Evolutionary conservation across 768 basidiomycete genomes (phyloP), one percentile per base, ranked within the genome.

Genomic region (Kwoniella newhampshirensis): DNA sequence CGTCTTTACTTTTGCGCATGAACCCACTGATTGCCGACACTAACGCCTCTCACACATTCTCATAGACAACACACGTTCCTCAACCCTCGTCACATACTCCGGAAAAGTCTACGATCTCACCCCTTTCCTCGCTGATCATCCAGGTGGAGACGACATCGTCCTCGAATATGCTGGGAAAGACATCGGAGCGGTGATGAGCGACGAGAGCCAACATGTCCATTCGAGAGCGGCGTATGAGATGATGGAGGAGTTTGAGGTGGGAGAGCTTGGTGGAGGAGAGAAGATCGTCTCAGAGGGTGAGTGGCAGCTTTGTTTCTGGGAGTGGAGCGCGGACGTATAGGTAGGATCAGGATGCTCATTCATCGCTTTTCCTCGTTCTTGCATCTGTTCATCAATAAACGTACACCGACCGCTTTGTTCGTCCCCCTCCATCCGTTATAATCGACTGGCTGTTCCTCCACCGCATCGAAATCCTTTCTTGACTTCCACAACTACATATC

Each of bases 21-120:
- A 37, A 11, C 36, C 9, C 36, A 11, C n/a, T n/a, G n/a, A n/a
- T n/a, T n/a, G 12, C 42, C 21, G 42, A 44, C 12, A 12, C 15
- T 21, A 21, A 12, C 21, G 42, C 12, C 21, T 13, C 15, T 7
- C 17, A 9, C 50, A 25, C 32, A 41, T 51, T 52, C 46, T 41
- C 20, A 20, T 43, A 73, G 71, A 93, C 80, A 81, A 78, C 44
- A 79, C 81, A 4, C 50, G 80, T 1, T 64, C 77, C 1, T 88
- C 84, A 64, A 91, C 89, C 75, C 97, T 91, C 89, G 80, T 98
- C 47, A 81, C 87, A 1, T 85, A 84, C 74, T 80, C 80, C 57
- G 87, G 86, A 69, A 88, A 86, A 70, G 89, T 99, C 21, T 98
- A 93, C 81, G 86, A 99, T 72, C 85, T 98, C 50, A 86, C 93